Evolutionary conservation across 495 filamentous ascomycete species (phyloP).

Genomic region (Tuber aestivum): DNA sequence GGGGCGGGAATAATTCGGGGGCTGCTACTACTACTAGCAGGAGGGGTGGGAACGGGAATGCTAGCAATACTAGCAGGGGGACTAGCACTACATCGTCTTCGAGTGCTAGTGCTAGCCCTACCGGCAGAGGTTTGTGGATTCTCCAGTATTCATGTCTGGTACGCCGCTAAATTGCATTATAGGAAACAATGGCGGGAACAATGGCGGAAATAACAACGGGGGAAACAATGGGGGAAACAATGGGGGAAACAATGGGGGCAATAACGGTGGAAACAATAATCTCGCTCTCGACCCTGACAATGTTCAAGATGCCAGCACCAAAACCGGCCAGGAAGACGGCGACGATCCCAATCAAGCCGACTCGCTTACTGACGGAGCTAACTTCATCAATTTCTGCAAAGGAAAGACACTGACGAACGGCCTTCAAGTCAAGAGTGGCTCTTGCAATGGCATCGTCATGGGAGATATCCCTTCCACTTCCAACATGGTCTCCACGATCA

Average conservation of each 20-base stretch:
- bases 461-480: constrained; percentile 58
- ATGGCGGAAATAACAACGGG: background rate
- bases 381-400: constrained; percentile 65
- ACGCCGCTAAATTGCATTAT: background rate
- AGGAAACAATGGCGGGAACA: constrained; percentile 7
- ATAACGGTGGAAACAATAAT: constrained; percentile 12
- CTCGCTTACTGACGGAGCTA: constrained; percentile 46
- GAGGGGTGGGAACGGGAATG: constrained; percentile 20
- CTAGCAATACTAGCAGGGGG: background rate
- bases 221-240: background rate
- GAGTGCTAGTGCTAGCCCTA: background rate
- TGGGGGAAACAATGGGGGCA: constrained; percentile 12
- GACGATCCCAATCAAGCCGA: constrained; percentile 29
- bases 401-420: constrained; percentile 64
- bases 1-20: background rate
- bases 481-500: constrained; percentile 62
- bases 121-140: background rate
- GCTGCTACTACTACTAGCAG: background rate
- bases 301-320: constrained; percentile 25
- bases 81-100: background rate
- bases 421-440: constrained; percentile 56
- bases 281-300: constrained; percentile 25
- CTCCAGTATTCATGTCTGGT: background rate
- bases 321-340: constrained; percentile 23
- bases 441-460: constrained; percentile 67